Evolutionary conservation across 768 basidiomycete species (phyloP).

Genomic region (Boletus fagicola): DNA sequence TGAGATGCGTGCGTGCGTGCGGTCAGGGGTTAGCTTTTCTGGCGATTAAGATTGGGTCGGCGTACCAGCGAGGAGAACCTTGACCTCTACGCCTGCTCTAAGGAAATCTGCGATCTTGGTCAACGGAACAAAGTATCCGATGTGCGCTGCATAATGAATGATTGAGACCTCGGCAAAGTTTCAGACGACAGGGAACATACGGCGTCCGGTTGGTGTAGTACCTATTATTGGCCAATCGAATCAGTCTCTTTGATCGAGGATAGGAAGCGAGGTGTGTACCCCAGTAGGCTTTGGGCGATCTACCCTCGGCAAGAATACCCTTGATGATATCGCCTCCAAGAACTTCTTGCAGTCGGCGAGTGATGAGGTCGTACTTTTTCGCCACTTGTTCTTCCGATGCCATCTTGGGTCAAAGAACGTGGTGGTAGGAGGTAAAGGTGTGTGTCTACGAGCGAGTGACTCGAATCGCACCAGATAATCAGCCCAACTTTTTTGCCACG

Average conservation of each 20-base stretch:
- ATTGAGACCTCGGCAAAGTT: neutral
- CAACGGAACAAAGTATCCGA: constrained; percentile 94
- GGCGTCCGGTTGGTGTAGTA: constrained; percentile 90
- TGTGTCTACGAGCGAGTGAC: constrained; percentile 1
- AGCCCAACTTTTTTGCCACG: neutral
- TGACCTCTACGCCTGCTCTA: constrained; percentile 87
- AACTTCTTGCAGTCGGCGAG: constrained; percentile 80
- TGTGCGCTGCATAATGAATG: constrained; percentile 63
- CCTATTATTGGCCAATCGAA: constrained; percentile 45
- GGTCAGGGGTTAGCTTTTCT: neutral
- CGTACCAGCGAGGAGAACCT: constrained; percentile 75
- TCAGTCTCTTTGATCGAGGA: neutral
- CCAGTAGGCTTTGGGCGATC: constrained; percentile 87
- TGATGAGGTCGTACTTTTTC: constrained; percentile 77
- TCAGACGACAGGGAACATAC: constrained; percentile 47
- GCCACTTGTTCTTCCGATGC: constrained; percentile 32
- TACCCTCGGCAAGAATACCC: constrained; percentile 71
- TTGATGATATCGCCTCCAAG: constrained; percentile 85
- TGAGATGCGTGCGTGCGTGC: constrained; percentile 27
- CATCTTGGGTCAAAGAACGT: constrained; percentile 25
- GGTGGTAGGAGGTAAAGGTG: constrained; percentile 1
- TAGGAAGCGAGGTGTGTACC: constrained; percentile 46
- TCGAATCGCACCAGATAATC: constrained; percentile 10
- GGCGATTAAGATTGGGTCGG: neutral
- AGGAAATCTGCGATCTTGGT: constrained; percentile 97